These are phyloP conservation scores for Irpex lacteus DNA, from an alignment of 1,284 basidiomycete species.

Conservation along the genomic window DNA sequence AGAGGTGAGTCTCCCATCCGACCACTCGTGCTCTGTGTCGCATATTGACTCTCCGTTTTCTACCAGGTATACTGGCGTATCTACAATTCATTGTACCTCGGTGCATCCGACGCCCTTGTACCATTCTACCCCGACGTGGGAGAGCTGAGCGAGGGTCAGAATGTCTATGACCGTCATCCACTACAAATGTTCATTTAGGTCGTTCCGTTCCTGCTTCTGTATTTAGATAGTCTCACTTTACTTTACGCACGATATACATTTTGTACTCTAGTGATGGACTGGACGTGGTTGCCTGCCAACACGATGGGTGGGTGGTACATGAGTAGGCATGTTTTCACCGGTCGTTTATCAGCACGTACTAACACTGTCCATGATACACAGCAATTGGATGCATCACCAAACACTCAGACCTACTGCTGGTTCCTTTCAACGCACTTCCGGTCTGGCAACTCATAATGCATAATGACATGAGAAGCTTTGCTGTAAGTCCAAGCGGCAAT, in stretches of 20 bases:
- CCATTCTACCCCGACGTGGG: conserved; percentile 93
- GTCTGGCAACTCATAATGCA: too few species aligned
- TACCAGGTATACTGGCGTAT: conserved; percentile 77
- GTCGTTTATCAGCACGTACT: too few species aligned
- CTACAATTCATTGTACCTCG: conserved; percentile 90
- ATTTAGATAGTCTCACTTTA: neutral
- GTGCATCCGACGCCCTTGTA: conserved; percentile 86
- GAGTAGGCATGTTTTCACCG: too few species aligned
- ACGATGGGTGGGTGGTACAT: too few species aligned
- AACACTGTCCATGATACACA: too few species aligned
- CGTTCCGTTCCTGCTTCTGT: conserved; percentile 11
- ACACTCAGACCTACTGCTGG: too few species aligned
- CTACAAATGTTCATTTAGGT: conserved; percentile 76
- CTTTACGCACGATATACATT: neutral
- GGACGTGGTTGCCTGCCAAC: too few species aligned
- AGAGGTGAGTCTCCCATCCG: conserved; percentile 54
- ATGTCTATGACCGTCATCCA: conserved; percentile 84
- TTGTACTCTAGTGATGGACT: neutral
- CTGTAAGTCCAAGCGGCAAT: too few species aligned
- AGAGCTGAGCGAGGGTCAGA: conserved; percentile 85
- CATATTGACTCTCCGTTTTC: neutral
- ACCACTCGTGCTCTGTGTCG: neutral
- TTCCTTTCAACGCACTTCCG: too few species aligned
- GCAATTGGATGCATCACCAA: too few species aligned
- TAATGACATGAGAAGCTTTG: too few species aligned